Conservation (phyloP, 306 rosid species). For the Corylus heterophylla region DNA sequence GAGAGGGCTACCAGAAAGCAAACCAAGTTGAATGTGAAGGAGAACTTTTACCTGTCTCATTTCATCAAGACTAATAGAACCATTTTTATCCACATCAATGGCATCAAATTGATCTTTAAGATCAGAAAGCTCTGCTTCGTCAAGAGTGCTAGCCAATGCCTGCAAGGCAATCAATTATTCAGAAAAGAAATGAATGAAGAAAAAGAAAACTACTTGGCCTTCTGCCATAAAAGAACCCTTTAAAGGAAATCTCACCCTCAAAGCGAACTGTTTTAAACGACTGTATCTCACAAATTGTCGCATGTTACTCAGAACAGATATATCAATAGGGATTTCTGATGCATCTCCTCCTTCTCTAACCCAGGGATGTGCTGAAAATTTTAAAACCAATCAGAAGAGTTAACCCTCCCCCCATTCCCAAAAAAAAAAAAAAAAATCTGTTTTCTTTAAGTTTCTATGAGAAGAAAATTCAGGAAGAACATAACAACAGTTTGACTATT, state of each 20-base stretch:
- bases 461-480: conserved; percentile 2
- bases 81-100: conserved; percentile 95
- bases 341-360: conserved; percentile 97
- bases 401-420: neutral
- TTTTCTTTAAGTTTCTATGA: neutral
- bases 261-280: conserved; percentile 95
- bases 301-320: conserved; percentile 91
- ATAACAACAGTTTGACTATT: conserved; percentile 16
- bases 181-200: conserved; percentile 14
- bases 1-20: neutral
- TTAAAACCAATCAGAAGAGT: conserved; percentile 25
- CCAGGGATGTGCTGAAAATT: conserved; percentile 90
- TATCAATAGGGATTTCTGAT: conserved; percentile 90
- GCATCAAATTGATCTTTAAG: conserved; percentile 96
- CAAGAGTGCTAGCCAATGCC: conserved; percentile 98
- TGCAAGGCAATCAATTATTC: conserved; percentile 39
- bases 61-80: conserved; percentile 94
- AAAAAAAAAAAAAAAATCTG: neutral
- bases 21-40: conserved; percentile 10
- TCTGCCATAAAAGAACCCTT: conserved; percentile 19
- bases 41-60: conserved; percentile 80
- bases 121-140: conserved; percentile 82
- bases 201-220: conserved; percentile 18
- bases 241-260: conserved; percentile 60
- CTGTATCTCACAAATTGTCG: conserved; percentile 89